Evolutionary conservation across 1,139 yeast species (phyloP).

Genomic region (Geotrichum histeridarum): DNA sequence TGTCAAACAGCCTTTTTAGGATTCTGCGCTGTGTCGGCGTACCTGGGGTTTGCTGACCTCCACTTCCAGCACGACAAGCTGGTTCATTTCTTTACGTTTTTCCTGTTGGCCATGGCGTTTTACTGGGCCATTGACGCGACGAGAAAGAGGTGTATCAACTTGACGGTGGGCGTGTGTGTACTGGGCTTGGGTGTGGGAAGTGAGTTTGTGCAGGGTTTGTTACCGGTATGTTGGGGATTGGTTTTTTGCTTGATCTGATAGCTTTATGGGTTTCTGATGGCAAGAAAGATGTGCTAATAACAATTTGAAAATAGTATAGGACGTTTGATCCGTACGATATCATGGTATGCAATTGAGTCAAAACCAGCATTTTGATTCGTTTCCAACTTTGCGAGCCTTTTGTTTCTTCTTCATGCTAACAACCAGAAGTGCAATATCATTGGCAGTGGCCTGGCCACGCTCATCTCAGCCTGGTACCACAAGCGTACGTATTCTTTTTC

Average conservation of each 20-base stretch:
- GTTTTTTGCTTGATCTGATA: background rate
- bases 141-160: conserved; percentile 40
- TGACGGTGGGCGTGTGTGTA: conserved; percentile 47
- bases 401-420: too few relatives aligned
- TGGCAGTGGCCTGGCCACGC: conserved; percentile 36
- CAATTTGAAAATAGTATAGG: conserved; percentile 27
- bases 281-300: background rate
- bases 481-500: conserved; percentile 30
- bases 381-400: conserved; percentile 5
- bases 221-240: conserved; percentile 29
- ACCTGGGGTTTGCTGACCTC: conserved; percentile 51
- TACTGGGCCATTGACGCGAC: conserved; percentile 51
- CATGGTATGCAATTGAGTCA: conserved; percentile 21
- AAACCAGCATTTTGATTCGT: conserved; percentile 1
- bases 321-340: conserved; percentile 39
- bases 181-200: conserved; percentile 47
- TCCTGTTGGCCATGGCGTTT: conserved; percentile 48
- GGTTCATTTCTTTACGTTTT: conserved; percentile 49
- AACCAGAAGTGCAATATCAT: conserved; percentile 32
- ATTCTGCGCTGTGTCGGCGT: conserved; percentile 31
- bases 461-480: conserved; percentile 37
- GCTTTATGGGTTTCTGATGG: background rate
- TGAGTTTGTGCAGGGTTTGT: conserved; percentile 46
- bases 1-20: conserved; percentile 30
- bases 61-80: conserved; percentile 49